Evolutionary conservation across 2,329 filamentous ascomycete species (phyloP), one percentile per base, ranked within the genome.

Genomic region (Acarospora socialis): DNA sequence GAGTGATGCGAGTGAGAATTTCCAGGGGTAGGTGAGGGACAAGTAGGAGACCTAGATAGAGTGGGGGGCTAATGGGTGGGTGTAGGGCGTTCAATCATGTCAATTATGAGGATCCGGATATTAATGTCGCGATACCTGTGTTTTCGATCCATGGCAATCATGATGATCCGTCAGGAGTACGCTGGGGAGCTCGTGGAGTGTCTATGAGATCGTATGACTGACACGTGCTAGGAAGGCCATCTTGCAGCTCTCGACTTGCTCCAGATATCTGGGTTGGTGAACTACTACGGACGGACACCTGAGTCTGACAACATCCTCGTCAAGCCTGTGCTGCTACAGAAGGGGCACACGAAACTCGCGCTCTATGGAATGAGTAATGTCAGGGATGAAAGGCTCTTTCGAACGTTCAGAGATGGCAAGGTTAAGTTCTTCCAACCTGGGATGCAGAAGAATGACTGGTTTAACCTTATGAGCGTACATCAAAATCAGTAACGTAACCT

Each of bases 111-210:
- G 90, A 98, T 48, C 74, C 82, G 15, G 83, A 98, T 46, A 94
- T 98, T 55, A 98, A 98, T 48, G 74, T 98, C 38, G 82, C 86
- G 1, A 94, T 95, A 34, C 90, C 90, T 0, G 84, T 98, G 17
- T 98, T 98, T 52, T 93, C 87, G 1, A 98, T 98, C 23, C 92
- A 98, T 47, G 90, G 90, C 27, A 98, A 98, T 49, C 90, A 98
- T 52, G 90, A 98, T 50, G 90, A 98, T 51, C 90, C 90, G 0
- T 92, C 86, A n/a, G 90, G 90, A 7, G 55, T 56, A 46, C 22
- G 51, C 46, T 22, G 12, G 15, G 10, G 12, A 14, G n/a, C 16
- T 32, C n/a, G n/a, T n/a, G n/a, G n/a, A n/a, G n/a, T n/a, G n/a
- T n/a, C n/a, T n/a, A n/a, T n/a, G n/a, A n/a, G n/a, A n/a, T n/a